Conservation (phyloP, 495 filamentous ascomycete species). For the Diplogelasinospora grovesii region DNA sequence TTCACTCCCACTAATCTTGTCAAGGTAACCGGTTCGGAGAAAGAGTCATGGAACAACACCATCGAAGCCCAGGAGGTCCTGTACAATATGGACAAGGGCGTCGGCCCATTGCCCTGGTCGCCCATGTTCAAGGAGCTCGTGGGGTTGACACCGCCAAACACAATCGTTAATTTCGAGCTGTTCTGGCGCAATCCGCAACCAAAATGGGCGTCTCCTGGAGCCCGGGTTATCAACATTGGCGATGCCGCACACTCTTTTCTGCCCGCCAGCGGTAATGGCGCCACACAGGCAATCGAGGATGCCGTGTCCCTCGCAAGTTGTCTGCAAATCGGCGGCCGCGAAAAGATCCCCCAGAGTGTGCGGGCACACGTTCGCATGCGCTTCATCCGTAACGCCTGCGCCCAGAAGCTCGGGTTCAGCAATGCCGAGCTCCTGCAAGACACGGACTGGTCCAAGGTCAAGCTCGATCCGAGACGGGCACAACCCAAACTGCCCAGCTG, state of each 20-base stretch:
- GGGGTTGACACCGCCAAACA: constrained; percentile 47
- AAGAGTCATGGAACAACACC: constrained; percentile 47
- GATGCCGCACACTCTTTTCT: constrained; percentile 67
- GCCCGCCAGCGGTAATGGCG: constrained; percentile 59
- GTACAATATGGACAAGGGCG: constrained; percentile 42
- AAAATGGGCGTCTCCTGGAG: constrained; percentile 54
- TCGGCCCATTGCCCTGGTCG: constrained; percentile 41
- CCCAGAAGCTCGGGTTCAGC: constrained; percentile 50
- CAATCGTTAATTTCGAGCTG: constrained; percentile 62
- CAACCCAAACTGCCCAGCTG: constrained; percentile 46
- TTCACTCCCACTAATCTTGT: not conserved
- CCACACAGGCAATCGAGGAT: constrained; percentile 66
- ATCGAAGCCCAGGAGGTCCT: constrained; percentile 49
- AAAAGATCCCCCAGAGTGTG: constrained; percentile 48
- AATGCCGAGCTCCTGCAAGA: constrained; percentile 52
- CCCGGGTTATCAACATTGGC: constrained; percentile 55
- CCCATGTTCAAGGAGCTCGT: constrained; percentile 50
- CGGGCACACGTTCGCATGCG: constrained; percentile 45
- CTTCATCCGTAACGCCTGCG: constrained; percentile 50
- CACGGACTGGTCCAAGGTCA: constrained; percentile 51
- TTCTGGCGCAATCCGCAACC: constrained; percentile 60
- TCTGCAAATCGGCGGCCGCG: constrained; percentile 52
- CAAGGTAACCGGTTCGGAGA: constrained; percentile 41
- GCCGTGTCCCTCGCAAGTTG: constrained; percentile 57
- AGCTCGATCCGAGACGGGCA: constrained; percentile 43